Evolutionary conservation across 2,329 filamentous ascomycete species (phyloP).

Genomic region (Talaromyces sp.): DNA sequence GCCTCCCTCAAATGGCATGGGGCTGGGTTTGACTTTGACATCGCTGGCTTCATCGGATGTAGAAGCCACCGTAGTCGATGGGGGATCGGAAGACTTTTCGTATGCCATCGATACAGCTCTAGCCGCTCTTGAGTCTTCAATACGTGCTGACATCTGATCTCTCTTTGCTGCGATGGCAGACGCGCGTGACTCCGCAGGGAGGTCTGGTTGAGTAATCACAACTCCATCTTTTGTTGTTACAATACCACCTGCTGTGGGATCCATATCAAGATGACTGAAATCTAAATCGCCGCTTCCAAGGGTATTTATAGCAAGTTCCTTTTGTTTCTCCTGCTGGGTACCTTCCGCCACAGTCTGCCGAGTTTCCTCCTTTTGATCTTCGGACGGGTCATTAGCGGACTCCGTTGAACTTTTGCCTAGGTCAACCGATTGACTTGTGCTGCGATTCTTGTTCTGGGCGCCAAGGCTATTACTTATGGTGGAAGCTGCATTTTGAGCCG

Average conservation of each 20-base stretch:
- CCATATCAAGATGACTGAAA: slow-evolving; percentile 80
- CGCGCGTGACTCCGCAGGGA: slow-evolving; percentile 32
- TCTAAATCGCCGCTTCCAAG: slow-evolving; percentile 85
- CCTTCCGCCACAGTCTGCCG: slow-evolving; percentile 28
- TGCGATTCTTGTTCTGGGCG: slow-evolving; percentile 48
- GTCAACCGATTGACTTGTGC: slow-evolving; percentile 27
- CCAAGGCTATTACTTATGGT: slow-evolving; percentile 66
- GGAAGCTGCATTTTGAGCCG: slow-evolving; percentile 85
- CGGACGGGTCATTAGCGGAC: slow-evolving; percentile 24
- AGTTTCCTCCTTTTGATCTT: slow-evolving; percentile 26
- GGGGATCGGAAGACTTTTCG: slow-evolving; percentile 39
- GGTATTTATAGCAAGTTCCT: slow-evolving; percentile 79
- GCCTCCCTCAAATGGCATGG: slow-evolving; percentile 30
- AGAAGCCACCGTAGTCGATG: slow-evolving; percentile 39
- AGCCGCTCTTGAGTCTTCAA: slow-evolving; percentile 58
- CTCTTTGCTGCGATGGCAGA: slow-evolving; percentile 36
- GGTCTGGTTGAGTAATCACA: slow-evolving; percentile 36
- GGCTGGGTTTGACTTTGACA: slow-evolving; percentile 25
- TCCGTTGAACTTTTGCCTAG: slow-evolving; percentile 13
- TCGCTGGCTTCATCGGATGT: slow-evolving; percentile 36
- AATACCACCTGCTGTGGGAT: slow-evolving; percentile 33
- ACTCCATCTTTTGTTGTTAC: slow-evolving; percentile 39
- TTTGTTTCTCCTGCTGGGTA: slow-evolving; percentile 47
- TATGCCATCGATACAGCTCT: slow-evolving; percentile 62
- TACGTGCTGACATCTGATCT: slow-evolving; percentile 55